Base-by-base conservation (phyloP, 2,329 filamentous ascomycete species). In the Sporothrix variecibatus region DNA sequence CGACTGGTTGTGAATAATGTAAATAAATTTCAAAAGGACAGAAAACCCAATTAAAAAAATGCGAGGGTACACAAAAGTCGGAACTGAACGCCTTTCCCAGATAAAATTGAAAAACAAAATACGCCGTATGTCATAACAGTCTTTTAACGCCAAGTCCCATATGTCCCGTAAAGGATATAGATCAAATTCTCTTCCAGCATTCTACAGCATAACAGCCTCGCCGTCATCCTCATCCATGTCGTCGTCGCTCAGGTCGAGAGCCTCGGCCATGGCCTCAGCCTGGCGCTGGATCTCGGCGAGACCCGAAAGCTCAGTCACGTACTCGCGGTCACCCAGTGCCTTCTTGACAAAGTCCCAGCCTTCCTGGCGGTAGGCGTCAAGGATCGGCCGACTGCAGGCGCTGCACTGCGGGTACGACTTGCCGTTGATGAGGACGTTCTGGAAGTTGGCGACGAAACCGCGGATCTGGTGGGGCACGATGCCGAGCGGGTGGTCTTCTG, bases 381-480 rank as follows among this genome's bases (percentile, higher is more conserved):
- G 81, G 38, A 97, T 90, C 60, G 87, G 89, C 46, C 88, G 87
- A 76, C 92, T 94, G 79, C 94, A 97, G 1, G 93, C 94, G 68
- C 92, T 94, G 82, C 94, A 97, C 81, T 90, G 91, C 73, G 94
- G 91, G 81, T 95, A 97, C 0, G 92, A 92, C 77, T 89, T 87
- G 9, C 93, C 93, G 72, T 88, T 89, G 77, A 96, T 91, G 51
- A 92, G 86, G 75, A 95, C 86, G 76, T 92, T 94, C 79, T 91
- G 89, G 81, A 94, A 96, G 3, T 87, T 92, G 46, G 90, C 89
- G 28, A 95, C 85, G 80, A 93, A 95, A 31, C 93, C 93, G 43
- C 94, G 91, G 71, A 96, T 90, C 76, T 94, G 92, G 81, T 97
- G 94, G 0, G 94, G 93, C 0, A 96, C 89, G 17, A 92, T 87